Evolutionary conservation across 768 basidiomycete genomes (phyloP).

Genomic region (Mycena floridula): DNA sequence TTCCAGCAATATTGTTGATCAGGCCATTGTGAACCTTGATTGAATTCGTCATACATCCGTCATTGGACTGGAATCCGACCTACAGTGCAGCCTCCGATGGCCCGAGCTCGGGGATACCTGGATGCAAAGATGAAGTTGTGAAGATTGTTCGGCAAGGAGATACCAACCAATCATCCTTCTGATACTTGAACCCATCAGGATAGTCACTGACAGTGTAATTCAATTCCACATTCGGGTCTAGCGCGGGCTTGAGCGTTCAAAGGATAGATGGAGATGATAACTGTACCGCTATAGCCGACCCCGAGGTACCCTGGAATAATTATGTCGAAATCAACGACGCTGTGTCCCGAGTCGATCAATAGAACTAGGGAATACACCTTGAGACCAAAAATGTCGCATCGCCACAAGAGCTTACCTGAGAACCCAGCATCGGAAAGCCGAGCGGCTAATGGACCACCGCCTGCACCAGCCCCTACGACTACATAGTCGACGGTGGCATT

Average conservation of each 20-base stretch:
- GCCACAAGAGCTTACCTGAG: conserved; percentile 3
- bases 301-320: conserved; percentile 20
- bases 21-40: conserved; percentile 24
- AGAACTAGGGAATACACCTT: conserved; percentile 13
- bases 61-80: background rate
- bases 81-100: conserved; percentile 25
- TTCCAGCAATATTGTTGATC: conserved; percentile 21
- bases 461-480: conserved; percentile 8
- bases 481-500: conserved; percentile 1
- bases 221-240: conserved; percentile 20
- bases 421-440: conserved; percentile 9
- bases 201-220: conserved; percentile 24
- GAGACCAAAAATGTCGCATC: background rate
- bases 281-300: conserved; percentile 18
- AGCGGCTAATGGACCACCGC: conserved; percentile 9
- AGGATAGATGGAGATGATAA: background rate
- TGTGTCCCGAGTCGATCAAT: conserved; percentile 22
- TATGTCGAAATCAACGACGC: conserved; percentile 19
- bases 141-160: background rate
- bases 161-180: conserved; percentile 19
- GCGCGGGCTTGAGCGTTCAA: background rate
- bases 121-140: background rate
- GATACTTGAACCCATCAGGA: conserved; percentile 17
- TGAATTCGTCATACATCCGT: background rate
- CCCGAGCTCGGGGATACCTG: conserved; percentile 25